These are phyloP conservation scores for Aspergillus intermedius DNA, from an alignment of 2,329 filamentous ascomycete species.

Conservation along the genomic window DNA sequence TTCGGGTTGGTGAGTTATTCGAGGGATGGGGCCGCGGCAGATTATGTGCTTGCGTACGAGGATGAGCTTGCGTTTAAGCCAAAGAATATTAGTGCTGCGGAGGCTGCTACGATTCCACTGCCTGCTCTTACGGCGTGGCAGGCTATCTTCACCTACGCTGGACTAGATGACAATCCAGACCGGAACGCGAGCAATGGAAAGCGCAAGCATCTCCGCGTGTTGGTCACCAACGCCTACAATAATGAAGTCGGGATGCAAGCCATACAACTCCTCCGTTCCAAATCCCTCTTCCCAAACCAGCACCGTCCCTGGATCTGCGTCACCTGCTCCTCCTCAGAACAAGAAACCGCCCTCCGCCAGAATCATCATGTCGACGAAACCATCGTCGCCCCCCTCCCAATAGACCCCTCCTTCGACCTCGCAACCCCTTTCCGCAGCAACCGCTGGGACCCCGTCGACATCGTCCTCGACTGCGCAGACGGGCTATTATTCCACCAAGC, in stretches of 20 bases:
- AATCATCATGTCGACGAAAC: conserved; percentile 28
- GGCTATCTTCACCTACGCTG: conserved; percentile 33
- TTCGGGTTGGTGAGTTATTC: conserved; percentile 33
- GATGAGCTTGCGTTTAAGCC: conserved; percentile 34
- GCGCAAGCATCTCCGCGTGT: conserved; percentile 22
- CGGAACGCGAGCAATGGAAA: conserved; percentile 2
- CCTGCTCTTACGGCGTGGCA: conserved; percentile 38
- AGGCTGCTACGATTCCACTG: conserved; percentile 33
- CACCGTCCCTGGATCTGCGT: conserved; percentile 33
- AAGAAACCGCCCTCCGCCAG: conserved; percentile 20
- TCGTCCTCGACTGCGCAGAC: conserved; percentile 37
- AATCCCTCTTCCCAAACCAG: conserved; percentile 23
- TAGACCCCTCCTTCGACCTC: conserved; percentile 23
- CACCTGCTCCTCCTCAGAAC: conserved; percentile 20
- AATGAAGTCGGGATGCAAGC: conserved; percentile 33
- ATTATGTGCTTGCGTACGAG: conserved; percentile 34
- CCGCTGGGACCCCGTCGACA: conserved; percentile 31
- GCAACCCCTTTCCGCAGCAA: conserved; percentile 23
- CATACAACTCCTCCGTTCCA: conserved; percentile 32
- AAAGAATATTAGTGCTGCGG: conserved; percentile 26
- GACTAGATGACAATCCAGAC: conserved; percentile 20
- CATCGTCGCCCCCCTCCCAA: conserved; percentile 23
- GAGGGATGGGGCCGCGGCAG: conserved; percentile 37
- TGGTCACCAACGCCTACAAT: conserved; percentile 33
- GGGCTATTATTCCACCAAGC: conserved; percentile 27